These are phyloP conservation scores for Didymella glomerata DNA, from an alignment of 2,329 filamentous ascomycete genomes.

Conservation along the genomic window DNA sequence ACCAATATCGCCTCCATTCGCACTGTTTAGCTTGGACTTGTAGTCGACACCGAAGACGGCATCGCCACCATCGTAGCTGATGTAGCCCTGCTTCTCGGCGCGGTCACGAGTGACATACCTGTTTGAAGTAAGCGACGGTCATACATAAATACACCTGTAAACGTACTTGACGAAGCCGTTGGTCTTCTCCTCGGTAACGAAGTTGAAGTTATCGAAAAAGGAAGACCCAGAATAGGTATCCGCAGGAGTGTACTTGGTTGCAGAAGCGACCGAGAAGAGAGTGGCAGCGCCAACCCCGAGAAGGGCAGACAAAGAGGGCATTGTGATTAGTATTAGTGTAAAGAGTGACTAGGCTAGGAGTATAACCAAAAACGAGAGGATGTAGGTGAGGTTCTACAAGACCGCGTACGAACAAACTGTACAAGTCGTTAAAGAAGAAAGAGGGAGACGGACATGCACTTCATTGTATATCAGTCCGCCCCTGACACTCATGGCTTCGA, in stretches of 20 bases:
- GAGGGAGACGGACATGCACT: not conserved
- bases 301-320: conserved; percentile 42
- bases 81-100: conserved; percentile 14
- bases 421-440: conserved; percentile 31
- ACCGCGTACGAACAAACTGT: conserved; percentile 33
- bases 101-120: conserved; percentile 18
- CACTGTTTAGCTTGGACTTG: conserved; percentile 32
- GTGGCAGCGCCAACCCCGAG: conserved; percentile 34
- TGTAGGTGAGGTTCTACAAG: conserved; percentile 36
- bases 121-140: conserved; percentile 1
- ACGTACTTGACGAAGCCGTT: conserved; percentile 41
- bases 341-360: conserved; percentile 32
- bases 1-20: conserved; percentile 28
- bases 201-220: conserved; percentile 43
- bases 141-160: not conserved
- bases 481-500: conserved; percentile 11
- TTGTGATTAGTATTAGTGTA: conserved; percentile 32
- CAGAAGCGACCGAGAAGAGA: conserved; percentile 34
- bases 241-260: conserved; percentile 29
- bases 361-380: conserved; percentile 33
- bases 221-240: conserved; percentile 29
- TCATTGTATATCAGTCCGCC: conserved; percentile 23
- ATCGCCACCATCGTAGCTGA: conserved; percentile 21
- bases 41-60: conserved; percentile 56
- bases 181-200: conserved; percentile 35